phyloP scores from a whole-genome alignment of 768 basidiomycete species.

The Rhodotorula toruloides region DNA sequence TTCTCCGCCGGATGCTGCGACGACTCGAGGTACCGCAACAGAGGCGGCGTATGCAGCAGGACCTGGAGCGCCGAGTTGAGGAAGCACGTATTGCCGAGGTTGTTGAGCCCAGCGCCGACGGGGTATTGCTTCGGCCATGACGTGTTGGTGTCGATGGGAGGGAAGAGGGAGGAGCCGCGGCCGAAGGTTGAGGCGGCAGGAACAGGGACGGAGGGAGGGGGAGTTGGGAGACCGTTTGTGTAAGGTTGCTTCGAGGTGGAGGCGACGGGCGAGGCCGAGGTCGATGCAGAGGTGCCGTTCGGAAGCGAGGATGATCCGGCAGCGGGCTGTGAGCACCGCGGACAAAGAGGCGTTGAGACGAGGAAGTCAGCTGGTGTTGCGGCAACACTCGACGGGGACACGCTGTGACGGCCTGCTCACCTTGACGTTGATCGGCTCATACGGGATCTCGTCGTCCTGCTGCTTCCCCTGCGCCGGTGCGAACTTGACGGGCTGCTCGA shows the following conservation, averaged over 20 bases:
- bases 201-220: neutral
- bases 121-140: conserved; percentile 25
- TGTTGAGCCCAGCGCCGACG: conserved; percentile 36
- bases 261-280: conserved; percentile 3
- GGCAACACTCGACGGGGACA: too few relatives aligned
- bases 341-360: neutral
- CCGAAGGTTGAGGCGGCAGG: neutral
- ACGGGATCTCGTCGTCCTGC: conserved; percentile 30
- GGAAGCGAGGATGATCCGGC: neutral
- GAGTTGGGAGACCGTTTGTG: neutral
- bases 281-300: neutral
- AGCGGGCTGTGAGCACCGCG: neutral
- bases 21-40: conserved; percentile 52
- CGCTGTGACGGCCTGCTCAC: neutral
- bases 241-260: conserved; percentile 4
- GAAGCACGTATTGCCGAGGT: conserved; percentile 59
- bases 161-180: conserved; percentile 16
- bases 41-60: conserved; percentile 82
- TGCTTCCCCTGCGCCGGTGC: neutral
- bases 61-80: conserved; percentile 92
- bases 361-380: too few relatives aligned
- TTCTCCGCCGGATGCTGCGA: conserved; percentile 5
- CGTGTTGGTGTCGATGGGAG: conserved; percentile 21
- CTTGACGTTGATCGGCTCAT: conserved; percentile 32
- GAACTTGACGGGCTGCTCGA: conserved; percentile 30